Evolutionary conservation across 805 yeast genomes (phyloP), one percentile per base, ranked within the genome.

Genomic region (Soucietia sequanensis): DNA sequence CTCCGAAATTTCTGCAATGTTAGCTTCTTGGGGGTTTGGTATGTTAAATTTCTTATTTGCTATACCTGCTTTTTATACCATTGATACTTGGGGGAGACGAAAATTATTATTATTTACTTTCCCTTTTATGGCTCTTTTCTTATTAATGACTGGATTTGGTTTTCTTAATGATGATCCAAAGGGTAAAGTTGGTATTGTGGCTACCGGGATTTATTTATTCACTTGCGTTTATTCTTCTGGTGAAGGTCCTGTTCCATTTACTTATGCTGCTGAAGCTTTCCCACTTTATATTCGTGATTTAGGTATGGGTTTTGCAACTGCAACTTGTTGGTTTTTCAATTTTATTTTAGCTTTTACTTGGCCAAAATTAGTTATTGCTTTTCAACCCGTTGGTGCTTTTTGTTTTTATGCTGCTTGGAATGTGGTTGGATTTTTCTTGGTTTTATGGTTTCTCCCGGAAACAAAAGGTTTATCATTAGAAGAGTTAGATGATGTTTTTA

Each of bases 341-440:
- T 78, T 78, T 44, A 58, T 78, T 34, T 61, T 78, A 42, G 76
- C 89, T 17, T 67, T 84, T 41, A 77, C 89, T 10, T 78, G 88
- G 88, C 88, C 89, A 15, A 63, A 83, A 7, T 57, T 84, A 54
- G 56, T 75, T 36, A 68, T 56, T 23, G 77, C 80, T 0, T 80
- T 84, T 62, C 76, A 74, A 39, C 75, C 87, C 3, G 84, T 80
- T 44, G 95, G 95, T 57, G 91, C 90, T 3, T 85, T 83, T 54
- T 87, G 90, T n/a, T 85, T 80, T 74, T 85, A 83, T 52, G 91
- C 89, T 0, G 91, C 81, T 11, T 81, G 89, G 87, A 84, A 84
- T 56, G 46, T 77, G 37, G 57, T 76, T 31, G 83, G 82, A 1
- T 78, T 78, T 62, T 75, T 77, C 57, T 43, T 83, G 47, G 82